These are phyloP conservation scores for Trichosporon inkin DNA, from an alignment of 1,284 basidiomycete species.

Conservation along the genomic window DNA sequence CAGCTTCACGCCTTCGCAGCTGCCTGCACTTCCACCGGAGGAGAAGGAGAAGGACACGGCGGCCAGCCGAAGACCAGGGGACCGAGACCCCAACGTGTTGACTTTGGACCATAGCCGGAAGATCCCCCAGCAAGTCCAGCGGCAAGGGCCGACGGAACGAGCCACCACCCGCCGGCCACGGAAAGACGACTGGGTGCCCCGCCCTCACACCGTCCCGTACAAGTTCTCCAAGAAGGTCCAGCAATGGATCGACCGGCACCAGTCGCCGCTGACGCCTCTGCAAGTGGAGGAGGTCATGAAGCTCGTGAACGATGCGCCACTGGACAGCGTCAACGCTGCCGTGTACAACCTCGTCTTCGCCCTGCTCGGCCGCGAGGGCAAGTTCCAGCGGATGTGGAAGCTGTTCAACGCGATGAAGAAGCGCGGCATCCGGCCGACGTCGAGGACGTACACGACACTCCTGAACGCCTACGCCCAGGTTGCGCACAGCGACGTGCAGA, in stretches of 20 bases:
- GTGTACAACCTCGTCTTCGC: conserved; percentile 45
- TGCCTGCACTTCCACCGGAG: too few relatives aligned
- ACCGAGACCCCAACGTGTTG: too few relatives aligned
- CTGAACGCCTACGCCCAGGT: conserved; percentile 43
- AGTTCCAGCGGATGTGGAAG: conserved; percentile 41
- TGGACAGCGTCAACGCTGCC: conserved; percentile 34
- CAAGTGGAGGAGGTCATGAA: conserved; percentile 30
- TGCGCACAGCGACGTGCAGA: conserved; percentile 18
- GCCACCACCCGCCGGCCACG: too few relatives aligned
- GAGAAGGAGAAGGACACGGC: too few relatives aligned
- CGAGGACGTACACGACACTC: conserved; percentile 44
- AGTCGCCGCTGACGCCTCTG: conserved; percentile 17
- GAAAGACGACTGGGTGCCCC: too few relatives aligned
- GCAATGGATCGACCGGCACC: conserved; percentile 26
- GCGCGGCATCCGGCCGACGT: conserved; percentile 37
- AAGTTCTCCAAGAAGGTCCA: conserved; percentile 19
- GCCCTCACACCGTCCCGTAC: conserved; percentile 2
- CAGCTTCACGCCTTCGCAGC: too few relatives aligned
- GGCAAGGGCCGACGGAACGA: too few relatives aligned
- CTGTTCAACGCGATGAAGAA: conserved; percentile 51
- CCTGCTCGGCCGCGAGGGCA: conserved; percentile 34
- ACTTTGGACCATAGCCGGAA: too few relatives aligned
- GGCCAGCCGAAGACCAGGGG: too few relatives aligned
- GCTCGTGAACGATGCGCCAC: conserved; percentile 30
- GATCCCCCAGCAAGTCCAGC: too few relatives aligned